Conservation (phyloP, 148 eudicot genomes). For the Persicaria maculosa region DNA sequence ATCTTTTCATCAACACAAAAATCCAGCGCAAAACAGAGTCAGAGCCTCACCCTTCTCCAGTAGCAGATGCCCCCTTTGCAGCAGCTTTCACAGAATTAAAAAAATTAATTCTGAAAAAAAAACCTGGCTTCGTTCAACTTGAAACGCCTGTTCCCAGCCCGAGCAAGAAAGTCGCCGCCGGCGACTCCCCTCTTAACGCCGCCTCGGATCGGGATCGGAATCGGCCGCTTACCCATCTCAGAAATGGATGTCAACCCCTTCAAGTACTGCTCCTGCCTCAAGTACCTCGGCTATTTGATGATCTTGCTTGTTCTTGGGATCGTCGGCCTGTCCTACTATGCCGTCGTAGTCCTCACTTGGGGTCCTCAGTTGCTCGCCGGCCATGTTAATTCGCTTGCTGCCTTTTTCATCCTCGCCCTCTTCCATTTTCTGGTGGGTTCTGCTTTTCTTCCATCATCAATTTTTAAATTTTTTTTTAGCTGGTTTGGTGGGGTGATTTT, state of each 20-base stretch:
- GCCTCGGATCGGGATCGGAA: constrained; percentile 12
- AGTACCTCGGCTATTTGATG: constrained; percentile 65
- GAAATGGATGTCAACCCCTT: constrained; percentile 55
- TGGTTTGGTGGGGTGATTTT: neutral
- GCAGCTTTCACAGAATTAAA: neutral
- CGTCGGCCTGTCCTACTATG: constrained; percentile 52
- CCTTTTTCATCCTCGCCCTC: constrained; percentile 35
- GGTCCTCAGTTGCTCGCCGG: constrained; percentile 57
- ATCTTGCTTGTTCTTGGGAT: constrained; percentile 53
- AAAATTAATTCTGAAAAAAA: neutral
- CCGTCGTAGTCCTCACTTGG: constrained; percentile 64
- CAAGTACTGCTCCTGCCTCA: constrained; percentile 63
- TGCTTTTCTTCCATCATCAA: neutral
- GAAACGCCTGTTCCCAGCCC: constrained; percentile 35
- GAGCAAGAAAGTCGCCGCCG: constrained; percentile 18
- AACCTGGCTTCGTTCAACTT: constrained; percentile 41
- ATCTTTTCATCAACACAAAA: neutral
- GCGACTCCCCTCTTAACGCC: constrained; percentile 24
- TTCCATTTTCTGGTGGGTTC: constrained; percentile 64
- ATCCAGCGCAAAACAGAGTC: neutral
- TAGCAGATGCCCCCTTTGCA: neutral
- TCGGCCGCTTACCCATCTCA: constrained; percentile 15
- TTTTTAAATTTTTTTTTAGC: neutral
- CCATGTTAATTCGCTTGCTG: constrained; percentile 27
- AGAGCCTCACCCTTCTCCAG: neutral